Conservation (phyloP, 2,329 filamentous ascomycete genomes). For the Zymoseptoria crescenta region DNA sequence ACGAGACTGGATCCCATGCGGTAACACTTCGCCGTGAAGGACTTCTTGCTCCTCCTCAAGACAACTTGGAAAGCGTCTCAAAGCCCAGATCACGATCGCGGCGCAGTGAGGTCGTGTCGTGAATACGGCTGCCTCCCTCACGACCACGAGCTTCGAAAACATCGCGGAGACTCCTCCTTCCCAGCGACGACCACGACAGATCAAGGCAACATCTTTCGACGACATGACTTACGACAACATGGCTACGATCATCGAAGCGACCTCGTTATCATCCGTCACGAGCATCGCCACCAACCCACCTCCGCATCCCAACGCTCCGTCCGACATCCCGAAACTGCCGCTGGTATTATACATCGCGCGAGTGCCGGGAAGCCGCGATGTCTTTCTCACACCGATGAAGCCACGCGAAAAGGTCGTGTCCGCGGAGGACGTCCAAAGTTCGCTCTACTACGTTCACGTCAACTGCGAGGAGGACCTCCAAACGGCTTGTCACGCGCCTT, state of each 20-base stretch:
- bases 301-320: constrained; percentile 70
- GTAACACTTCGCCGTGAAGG: neutral
- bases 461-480: constrained; percentile 52
- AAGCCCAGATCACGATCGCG: neutral
- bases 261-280: constrained; percentile 72
- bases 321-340: constrained; percentile 59
- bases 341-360: constrained; percentile 84
- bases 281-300: constrained; percentile 79
- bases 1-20: neutral
- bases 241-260: constrained; percentile 58
- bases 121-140: neutral
- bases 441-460: constrained; percentile 85
- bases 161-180: too few relatives aligned
- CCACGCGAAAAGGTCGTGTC: constrained; percentile 84
- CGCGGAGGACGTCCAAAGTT: constrained; percentile 74
- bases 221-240: constrained; percentile 20
- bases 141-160: too few relatives aligned
- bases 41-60: neutral
- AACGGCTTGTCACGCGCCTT: constrained; percentile 24
- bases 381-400: constrained; percentile 86
- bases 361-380: constrained; percentile 85
- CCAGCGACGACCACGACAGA: neutral
- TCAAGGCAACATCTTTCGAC: neutral
- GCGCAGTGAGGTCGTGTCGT: neutral
- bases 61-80: neutral